Percentiles rank a stretch among this genome's conserved stretches.
These are phyloP conservation scores for Ustilago curta DNA, from an alignment of 1,284 basidiomycete species.

Conservation along the genomic window DNA sequence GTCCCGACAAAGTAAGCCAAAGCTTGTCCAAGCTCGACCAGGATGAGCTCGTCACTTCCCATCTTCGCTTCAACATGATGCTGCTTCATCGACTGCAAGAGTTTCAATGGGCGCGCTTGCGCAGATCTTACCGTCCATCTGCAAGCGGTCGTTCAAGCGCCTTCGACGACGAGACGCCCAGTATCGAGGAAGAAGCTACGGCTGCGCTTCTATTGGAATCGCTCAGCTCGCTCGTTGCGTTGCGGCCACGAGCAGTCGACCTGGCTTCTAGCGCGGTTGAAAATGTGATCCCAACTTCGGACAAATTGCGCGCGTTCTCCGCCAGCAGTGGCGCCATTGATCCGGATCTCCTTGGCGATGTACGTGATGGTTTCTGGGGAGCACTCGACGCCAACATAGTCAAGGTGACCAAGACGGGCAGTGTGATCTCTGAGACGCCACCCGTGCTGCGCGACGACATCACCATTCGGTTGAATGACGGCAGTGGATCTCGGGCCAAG, in stretches of 20 bases:
- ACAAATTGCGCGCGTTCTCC: conserved; percentile 33
- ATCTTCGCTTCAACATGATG: conserved; percentile 51
- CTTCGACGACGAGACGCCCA: conserved; percentile 18
- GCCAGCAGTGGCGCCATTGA: conserved; percentile 48
- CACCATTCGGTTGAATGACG: conserved; percentile 44
- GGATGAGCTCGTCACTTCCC: conserved; percentile 40
- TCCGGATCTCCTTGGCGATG: conserved; percentile 43
- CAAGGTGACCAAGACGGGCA: conserved; percentile 25
- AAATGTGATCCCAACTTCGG: conserved; percentile 17
- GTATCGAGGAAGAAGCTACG: conserved; percentile 44
- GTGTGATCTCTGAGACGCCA: conserved; percentile 23
- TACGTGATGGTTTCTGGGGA: conserved; percentile 58
- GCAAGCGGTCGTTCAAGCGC: conserved; percentile 8
- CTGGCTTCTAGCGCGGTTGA: conserved; percentile 16
- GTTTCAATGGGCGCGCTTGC: conserved; percentile 59
- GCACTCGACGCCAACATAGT: conserved; percentile 46
- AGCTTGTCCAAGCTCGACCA: conserved; percentile 40
- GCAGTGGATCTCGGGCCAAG: conserved; percentile 40
- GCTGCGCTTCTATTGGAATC: conserved; percentile 49
- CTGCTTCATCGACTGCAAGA: conserved; percentile 57
- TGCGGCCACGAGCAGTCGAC: conserved; percentile 29
- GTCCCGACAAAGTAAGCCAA: conserved; percentile 19
- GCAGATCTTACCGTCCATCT: conserved; percentile 31
- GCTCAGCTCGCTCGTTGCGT: conserved; percentile 41
- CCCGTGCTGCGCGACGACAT: conserved; percentile 46